These are phyloP conservation scores for Torrubiella hemipterigena DNA, from an alignment of 2,329 filamentous ascomycete species.

Conservation along the genomic window DNA sequence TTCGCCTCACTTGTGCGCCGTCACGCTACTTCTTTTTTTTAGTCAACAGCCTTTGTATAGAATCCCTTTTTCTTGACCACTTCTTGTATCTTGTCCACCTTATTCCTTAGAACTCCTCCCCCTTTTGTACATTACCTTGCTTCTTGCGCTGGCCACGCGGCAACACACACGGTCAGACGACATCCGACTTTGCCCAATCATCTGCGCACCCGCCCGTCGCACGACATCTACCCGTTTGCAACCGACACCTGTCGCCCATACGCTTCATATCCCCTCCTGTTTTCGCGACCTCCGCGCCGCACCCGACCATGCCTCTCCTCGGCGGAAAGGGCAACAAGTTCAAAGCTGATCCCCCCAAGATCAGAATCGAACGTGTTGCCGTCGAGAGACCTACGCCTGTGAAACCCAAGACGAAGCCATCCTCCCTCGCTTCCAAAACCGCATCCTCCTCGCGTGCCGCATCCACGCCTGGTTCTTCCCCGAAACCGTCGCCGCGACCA, in stretches of 20 bases:
- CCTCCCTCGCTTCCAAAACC: conserved; percentile 16
- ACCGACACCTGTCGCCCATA: no score
- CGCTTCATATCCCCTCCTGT: not conserved
- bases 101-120: not conserved
- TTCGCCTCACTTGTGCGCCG: no score
- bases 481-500: conserved; percentile 24
- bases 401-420: conserved; percentile 23
- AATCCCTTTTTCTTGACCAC: conserved; percentile 1
- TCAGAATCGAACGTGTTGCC: conserved; percentile 40
- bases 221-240: no score
- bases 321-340: conserved; percentile 33
- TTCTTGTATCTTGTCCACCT: not conserved
- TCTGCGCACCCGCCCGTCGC: no score
- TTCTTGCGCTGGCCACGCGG: no score
- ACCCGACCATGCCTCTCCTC: conserved; percentile 19
- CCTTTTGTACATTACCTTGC: no score
- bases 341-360: conserved; percentile 36
- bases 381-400: conserved; percentile 24
- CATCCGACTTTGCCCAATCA: no score
- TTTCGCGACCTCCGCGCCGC: not conserved
- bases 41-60: not conserved
- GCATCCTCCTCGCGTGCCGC: conserved; percentile 20
- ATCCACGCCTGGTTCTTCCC: conserved; percentile 24
- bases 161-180: no score
- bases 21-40: no score